Evolutionary conservation across 768 basidiomycete species (phyloP), one percentile per base, ranked within the genome.

Genomic region (Tulasnella sp.): DNA sequence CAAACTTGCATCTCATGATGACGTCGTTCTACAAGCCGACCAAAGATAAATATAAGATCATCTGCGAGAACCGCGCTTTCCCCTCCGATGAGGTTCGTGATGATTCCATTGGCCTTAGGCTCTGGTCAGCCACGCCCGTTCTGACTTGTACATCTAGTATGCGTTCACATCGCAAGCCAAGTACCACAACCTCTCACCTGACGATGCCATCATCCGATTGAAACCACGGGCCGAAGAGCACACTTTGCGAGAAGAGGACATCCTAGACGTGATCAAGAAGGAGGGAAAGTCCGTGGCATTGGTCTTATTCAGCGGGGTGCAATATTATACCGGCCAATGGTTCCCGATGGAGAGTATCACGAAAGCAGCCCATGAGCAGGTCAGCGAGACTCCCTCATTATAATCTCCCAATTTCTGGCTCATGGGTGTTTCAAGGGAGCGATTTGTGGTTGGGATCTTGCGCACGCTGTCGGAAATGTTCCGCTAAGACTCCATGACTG

Each of bases 371-470:
- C 84, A 93, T 68, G 83, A 80, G 63, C 81, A 90, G 78, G 92
- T 90, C 69, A 30, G 47, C 5, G 15, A 34, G 27, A 30, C 48
- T 4, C 10, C 24, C n/a, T 11, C 24, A 64, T 52, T 44, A 48
- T 61, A 60, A 26, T 13, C 26, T 56, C 13, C 10, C 42, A 17
- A n/a, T n/a, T n/a, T 56, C 27, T 13, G 52, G 2, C 2, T 24
- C n/a, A 55, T 26, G 21, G 51, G 11, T 27, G 8, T 10, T 13
- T 27, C 34, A 7, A 60, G 65, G 95, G 93, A 92, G 93, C 47
- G 93, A 81, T 94, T 61, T 88, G 92, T 67, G 95, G 92, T 42
- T 94, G 92, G 83, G 95, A 99, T 75, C 82, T 97, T 15, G 96
- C 96, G 7, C 96, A 99, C 71, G 95, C 88, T 4, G 79, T 85